phyloP scores from a whole-genome alignment of 495 filamentous ascomycete genomes.

The Friedmanniomyces endolithicus region DNA sequence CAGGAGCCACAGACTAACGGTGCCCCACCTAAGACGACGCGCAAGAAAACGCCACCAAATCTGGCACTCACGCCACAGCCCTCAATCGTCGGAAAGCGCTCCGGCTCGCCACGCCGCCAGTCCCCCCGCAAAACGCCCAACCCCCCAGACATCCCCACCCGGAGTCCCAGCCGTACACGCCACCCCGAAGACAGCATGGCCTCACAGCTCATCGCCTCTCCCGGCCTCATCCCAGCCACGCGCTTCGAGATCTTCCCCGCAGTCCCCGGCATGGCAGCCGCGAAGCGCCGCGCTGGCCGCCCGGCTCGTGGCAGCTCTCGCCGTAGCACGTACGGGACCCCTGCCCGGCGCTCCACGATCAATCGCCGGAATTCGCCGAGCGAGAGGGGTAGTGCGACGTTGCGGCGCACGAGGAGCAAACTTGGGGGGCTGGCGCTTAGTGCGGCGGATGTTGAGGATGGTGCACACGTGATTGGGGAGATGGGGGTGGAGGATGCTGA shows the following conservation, averaged over 20 bases:
- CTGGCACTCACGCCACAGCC: slow-evolving; percentile 15
- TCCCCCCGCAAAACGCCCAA: slow-evolving; percentile 21
- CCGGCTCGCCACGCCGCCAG: background rate
- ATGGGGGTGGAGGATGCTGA: slow-evolving; percentile 3
- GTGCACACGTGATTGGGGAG: slow-evolving; percentile 10
- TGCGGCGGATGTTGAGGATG: slow-evolving; percentile 15
- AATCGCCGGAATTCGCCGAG: background rate
- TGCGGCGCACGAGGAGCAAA: slow-evolving; percentile 30
- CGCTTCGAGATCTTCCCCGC: slow-evolving; percentile 81
- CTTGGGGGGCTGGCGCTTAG: slow-evolving; percentile 26
- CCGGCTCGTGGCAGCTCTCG: slow-evolving; percentile 28
- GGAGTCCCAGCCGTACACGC: background rate
- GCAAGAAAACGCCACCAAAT: slow-evolving; percentile 5
- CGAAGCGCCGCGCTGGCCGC: slow-evolving; percentile 37
- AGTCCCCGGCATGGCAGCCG: slow-evolving; percentile 39
- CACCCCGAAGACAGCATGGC: background rate
- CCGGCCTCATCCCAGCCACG: slow-evolving; percentile 52
- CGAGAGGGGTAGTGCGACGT: background rate
- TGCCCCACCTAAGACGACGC: background rate
- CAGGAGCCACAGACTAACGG: slow-evolving; percentile 2
- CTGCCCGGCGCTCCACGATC: slow-evolving; percentile 12
- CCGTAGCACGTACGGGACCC: slow-evolving; percentile 12
- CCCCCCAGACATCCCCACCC: background rate
- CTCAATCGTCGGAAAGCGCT: background rate
- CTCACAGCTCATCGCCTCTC: slow-evolving; percentile 16